Base-by-base conservation (phyloP, 2,329 filamentous ascomycete species). In the Microascus cirrosus region DNA sequence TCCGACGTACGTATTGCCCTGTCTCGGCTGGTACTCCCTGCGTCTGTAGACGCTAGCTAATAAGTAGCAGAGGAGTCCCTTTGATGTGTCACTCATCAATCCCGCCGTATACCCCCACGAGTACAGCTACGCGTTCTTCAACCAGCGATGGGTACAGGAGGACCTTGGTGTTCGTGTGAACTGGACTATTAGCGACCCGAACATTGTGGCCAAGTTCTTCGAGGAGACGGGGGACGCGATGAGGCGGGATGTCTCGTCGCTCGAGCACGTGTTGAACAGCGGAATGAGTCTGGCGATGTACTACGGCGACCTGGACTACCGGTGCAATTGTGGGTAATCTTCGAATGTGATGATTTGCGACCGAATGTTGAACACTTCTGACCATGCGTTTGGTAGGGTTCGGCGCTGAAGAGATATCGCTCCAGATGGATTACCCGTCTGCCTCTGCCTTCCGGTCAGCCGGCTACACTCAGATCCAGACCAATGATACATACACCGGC, bases 271-370 rank as follows among this genome's bases (percentile, higher is more conserved):
- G 22, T 73, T 89, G 57, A 74, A 80, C 20, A 76, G 73, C 1
- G 85, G 84, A 13, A 79, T 90, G 20, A 84, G 83, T 12, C 80
- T 94, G 15, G 85, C 85, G 6, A 71, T 94, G 60, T 79, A 91
- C 59, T 90, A 93, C 67, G 81, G 82, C 32, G 82, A 85, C 64
- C 70, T 80, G 61, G 82, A 85, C 67, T 85, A 82, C 65, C 78
- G 83, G 60, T 85, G 82, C 69, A 85, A 85, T 67, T 85, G 86
- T 57, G 24, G 52, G 55, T 36, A n/a, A 3, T 13, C 48, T 20
- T n/a, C 10, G 20, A 11, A 1, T 18, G n/a, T 20, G 82, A 24
- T 12, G 12, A 7, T 18, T 11, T 4, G 10, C 3, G n/a, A 13
- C 12, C 36, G 36, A 42, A 24, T 39, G 20, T 15, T 22, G 42